A percentile compares a stretch with the other conserved stretches of the same genome.
phyloP scores from a whole-genome alignment of 1,284 basidiomycete genomes.

The Austropuccinia psidii region DNA sequence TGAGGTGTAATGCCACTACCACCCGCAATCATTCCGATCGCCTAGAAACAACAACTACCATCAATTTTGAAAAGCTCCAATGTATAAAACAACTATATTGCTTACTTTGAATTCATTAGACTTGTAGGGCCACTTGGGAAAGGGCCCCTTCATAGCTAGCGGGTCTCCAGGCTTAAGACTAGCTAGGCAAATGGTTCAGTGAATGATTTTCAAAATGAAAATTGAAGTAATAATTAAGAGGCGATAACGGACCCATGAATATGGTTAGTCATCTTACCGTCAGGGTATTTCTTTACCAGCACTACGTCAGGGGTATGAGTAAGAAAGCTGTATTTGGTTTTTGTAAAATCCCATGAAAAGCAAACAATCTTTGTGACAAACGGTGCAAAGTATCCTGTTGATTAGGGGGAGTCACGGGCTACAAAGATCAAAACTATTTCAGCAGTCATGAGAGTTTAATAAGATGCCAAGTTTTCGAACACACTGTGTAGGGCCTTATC shows the following conservation, averaged over 20 bases:
- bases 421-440: background rate
- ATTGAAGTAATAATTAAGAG: background rate
- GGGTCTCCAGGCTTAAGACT: conserved; percentile 67
- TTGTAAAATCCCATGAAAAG: conserved; percentile 50
- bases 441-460: conserved; percentile 53
- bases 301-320: too few relatives aligned
- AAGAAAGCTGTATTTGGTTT: too few relatives aligned
- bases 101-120: conserved; percentile 61
- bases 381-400: conserved; percentile 28
- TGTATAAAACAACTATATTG: background rate
- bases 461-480: conserved; percentile 65
- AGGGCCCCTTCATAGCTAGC: conserved; percentile 67
- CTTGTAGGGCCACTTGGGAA: conserved; percentile 45
- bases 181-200: conserved; percentile 27
- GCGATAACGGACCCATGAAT: conserved; percentile 41
- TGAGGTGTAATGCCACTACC: conserved; percentile 52
- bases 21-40: conserved; percentile 37
- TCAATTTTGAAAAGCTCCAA: background rate
- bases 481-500: conserved; percentile 56
- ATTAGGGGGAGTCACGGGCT: conserved; percentile 32
- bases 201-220: background rate
- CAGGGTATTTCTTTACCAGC: conserved; percentile 36
- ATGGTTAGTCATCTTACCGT: conserved; percentile 49
- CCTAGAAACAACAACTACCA: background rate
- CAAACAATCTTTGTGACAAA: conserved; percentile 64